A percentile compares a stretch with the other conserved stretches of the same genome.
Conservation (phyloP, 1,284 basidiomycete genomes). For the Athelia psychrophila region DNA sequence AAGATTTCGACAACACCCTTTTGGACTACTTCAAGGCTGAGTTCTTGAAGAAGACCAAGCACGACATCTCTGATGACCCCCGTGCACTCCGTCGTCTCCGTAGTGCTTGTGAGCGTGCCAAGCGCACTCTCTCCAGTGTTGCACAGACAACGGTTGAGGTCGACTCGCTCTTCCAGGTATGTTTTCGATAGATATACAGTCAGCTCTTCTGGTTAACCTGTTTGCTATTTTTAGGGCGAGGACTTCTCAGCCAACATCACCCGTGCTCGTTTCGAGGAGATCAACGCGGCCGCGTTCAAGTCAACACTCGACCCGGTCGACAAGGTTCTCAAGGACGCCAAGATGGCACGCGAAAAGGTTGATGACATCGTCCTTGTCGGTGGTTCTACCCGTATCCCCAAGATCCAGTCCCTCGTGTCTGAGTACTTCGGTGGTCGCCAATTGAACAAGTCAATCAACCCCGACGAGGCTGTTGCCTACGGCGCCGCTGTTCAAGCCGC, state of each 20-base stretch:
- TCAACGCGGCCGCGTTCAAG: slow-evolving; percentile 93
- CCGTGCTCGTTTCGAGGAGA: slow-evolving; percentile 99
- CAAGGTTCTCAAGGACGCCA: slow-evolving; percentile 98
- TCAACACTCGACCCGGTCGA: slow-evolving; percentile 98
- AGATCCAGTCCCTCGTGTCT: slow-evolving; percentile 97
- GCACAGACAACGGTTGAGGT: slow-evolving; percentile 99
- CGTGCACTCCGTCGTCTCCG: slow-evolving; percentile 95
- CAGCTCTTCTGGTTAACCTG: slow-evolving; percentile 1
- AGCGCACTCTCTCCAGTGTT: slow-evolving; percentile 97
- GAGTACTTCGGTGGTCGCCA: slow-evolving; percentile 98
- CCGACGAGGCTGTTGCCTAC: slow-evolving; percentile 93
- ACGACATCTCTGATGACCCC: slow-evolving; percentile 94
- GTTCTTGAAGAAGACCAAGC: slow-evolving; percentile 98
- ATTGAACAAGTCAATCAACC: slow-evolving; percentile 98
- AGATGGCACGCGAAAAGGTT: slow-evolving; percentile 96
- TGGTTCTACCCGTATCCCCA: slow-evolving; percentile 99
- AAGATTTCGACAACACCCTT: slow-evolving; percentile 98
- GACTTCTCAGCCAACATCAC: slow-evolving; percentile 97
- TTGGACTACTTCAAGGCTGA: slow-evolving; percentile 98
- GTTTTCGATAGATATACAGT: neutral
- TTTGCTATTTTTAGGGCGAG: slow-evolving; percentile 52
- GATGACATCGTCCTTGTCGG: slow-evolving; percentile 99
- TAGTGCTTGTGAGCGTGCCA: slow-evolving; percentile 98
- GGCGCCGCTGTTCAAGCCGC: slow-evolving; percentile 98
- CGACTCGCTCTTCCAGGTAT: slow-evolving; percentile 94